phyloP scores from a whole-genome alignment of 441 rosid genomes.

The Bocquillonia castaneifolia region DNA sequence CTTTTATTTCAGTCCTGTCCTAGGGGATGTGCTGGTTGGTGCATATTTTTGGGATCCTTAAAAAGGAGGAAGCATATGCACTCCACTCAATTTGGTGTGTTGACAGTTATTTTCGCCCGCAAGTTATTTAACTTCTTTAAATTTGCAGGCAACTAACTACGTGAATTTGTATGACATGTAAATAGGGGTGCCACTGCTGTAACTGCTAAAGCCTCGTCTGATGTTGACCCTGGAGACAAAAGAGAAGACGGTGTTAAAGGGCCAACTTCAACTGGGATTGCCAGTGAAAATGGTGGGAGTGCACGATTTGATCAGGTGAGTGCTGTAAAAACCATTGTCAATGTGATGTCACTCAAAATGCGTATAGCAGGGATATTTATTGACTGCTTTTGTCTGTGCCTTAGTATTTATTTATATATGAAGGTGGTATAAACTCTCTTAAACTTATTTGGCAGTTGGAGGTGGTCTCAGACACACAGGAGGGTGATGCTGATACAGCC shows the following conservation, averaged over 20 bases:
- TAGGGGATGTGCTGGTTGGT: neutral
- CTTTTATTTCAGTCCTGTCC: neutral
- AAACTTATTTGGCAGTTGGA: conserved; percentile 38
- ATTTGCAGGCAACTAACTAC: conserved; percentile 9
- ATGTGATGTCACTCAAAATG: neutral
- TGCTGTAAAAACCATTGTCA: conserved; percentile 9
- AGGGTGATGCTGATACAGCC: conserved; percentile 38
- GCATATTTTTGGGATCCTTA: neutral
- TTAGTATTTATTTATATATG: neutral
- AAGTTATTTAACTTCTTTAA: neutral
- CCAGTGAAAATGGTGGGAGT: conserved; percentile 56
- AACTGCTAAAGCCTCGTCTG: conserved; percentile 26
- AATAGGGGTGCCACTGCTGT: conserved; percentile 41
- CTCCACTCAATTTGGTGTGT: neutral
- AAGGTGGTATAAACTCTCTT: no score
- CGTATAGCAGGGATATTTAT: neutral
- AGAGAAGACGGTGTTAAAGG: conserved; percentile 32
- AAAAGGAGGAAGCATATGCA: neutral
- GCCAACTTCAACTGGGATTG: conserved; percentile 38
- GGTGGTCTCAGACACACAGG: conserved; percentile 31
- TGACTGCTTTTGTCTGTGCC: neutral
- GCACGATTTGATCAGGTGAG: conserved; percentile 48
- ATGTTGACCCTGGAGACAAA: conserved; percentile 34
- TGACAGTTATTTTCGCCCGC: no score
- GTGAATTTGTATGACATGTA: conserved; percentile 16